A percentile compares a stretch with the other conserved stretches of the same genome.
phyloP scores from a whole-genome alignment of 768 basidiomycete species.

The Ramaria sp. region DNA sequence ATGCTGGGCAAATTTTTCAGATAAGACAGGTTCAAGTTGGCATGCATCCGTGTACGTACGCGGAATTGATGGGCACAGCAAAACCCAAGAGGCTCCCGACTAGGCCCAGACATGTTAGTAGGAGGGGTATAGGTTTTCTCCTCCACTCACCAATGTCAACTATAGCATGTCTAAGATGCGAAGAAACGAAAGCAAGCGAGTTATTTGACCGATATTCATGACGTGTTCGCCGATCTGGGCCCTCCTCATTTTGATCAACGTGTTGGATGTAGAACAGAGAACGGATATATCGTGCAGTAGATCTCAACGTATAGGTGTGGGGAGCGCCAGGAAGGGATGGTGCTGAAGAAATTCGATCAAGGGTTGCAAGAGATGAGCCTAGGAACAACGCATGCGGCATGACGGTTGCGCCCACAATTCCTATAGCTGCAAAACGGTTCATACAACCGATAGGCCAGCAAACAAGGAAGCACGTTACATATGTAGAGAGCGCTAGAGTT shows the following conservation, averaged over 20 bases:
- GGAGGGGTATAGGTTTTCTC: not conserved
- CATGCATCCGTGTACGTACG: conserved; percentile 15
- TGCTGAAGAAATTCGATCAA: conserved; percentile 17
- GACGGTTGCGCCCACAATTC: conserved; percentile 27
- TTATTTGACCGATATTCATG: conserved; percentile 20
- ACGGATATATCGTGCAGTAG: not conserved
- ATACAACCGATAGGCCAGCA: conserved; percentile 23
- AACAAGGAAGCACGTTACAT: conserved; percentile 15
- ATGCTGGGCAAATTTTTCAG: conserved; percentile 16
- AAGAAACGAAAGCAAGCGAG: conserved; percentile 23
- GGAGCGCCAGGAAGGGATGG: conserved; percentile 9
- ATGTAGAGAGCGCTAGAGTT: conserved; percentile 14
- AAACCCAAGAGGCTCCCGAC: conserved; percentile 30
- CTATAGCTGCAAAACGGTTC: conserved; percentile 12
- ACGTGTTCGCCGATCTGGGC: conserved; percentile 2
- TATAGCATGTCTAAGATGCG: conserved; percentile 32
- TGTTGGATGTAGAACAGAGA: conserved; percentile 1
- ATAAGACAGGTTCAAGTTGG: not conserved
- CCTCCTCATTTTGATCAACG: conserved; percentile 5
- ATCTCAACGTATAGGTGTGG: not conserved
- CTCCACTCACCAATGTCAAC: conserved; percentile 29
- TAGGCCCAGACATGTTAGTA: not conserved
- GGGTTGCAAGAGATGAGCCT: conserved; percentile 28
- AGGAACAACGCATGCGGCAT: conserved; percentile 37
- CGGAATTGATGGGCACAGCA: conserved; percentile 37